A percentile compares a stretch with the other conserved stretches of the same genome.
Conservation (phyloP, 805 yeast species). For the Komagataella pseudopastoris region DNA sequence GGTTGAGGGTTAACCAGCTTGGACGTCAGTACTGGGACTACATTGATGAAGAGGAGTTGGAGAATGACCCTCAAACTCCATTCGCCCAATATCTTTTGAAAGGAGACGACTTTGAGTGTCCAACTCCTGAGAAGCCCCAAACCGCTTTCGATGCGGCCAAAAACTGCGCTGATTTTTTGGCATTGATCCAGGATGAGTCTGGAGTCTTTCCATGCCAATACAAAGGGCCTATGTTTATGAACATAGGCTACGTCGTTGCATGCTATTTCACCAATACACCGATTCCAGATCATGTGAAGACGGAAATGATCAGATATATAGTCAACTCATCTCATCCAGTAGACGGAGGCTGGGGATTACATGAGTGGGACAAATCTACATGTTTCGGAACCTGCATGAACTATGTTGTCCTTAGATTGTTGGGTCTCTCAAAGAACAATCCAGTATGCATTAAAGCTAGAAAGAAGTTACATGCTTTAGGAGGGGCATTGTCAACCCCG, state of each 20-base stretch:
- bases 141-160: constrained; percentile 41
- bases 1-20: constrained; percentile 49
- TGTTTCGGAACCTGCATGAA: constrained; percentile 90
- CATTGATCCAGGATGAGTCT: constrained; percentile 60
- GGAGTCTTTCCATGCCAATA: constrained; percentile 89
- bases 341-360: constrained; percentile 99
- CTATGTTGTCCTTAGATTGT: constrained; percentile 65
- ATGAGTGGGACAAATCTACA: constrained; percentile 83
- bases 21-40: constrained; percentile 84
- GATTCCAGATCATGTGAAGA: constrained; percentile 50
- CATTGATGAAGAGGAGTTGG: constrained; percentile 23
- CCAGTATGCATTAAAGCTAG: constrained; percentile 72
- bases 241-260: constrained; percentile 75
- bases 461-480: constrained; percentile 49
- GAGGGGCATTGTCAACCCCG: constrained; percentile 85
- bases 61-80: constrained; percentile 34
- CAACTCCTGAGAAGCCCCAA: constrained; percentile 13
- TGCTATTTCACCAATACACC: constrained; percentile 55
- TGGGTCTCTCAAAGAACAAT: constrained; percentile 67
- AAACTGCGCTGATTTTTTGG: constrained; percentile 63
- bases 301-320: constrained; percentile 71
- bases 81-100: constrained; percentile 44
- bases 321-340: constrained; percentile 93
- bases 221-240: constrained; percentile 97
- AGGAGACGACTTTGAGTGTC: constrained; percentile 13